These are phyloP conservation scores for Geotrichum histeridarum DNA, from an alignment of 1,139 yeast species.

Conservation along the genomic window DNA sequence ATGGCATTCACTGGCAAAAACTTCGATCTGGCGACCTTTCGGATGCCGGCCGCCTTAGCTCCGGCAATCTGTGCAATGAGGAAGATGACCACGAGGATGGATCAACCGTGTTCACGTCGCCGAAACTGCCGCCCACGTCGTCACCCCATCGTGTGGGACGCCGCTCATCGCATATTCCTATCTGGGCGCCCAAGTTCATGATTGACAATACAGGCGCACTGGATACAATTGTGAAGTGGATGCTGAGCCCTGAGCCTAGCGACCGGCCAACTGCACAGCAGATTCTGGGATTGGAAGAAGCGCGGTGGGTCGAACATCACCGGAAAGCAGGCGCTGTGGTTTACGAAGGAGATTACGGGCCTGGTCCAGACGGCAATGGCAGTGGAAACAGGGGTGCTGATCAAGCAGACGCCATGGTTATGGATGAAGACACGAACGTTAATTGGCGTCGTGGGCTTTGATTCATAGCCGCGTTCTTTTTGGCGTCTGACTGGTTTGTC, in stretches of 20 bases:
- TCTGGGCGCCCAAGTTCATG: conserved; percentile 83
- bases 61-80: conserved; percentile 46
- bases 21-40: conserved; percentile 90
- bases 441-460: conserved; percentile 25
- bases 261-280: conserved; percentile 74
- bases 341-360: conserved; percentile 95
- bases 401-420: conserved; percentile 21
- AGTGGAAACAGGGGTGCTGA: background rate
- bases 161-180: conserved; percentile 42
- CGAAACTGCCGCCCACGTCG: conserved; percentile 2
- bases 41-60: conserved; percentile 86
- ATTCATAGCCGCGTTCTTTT: background rate
- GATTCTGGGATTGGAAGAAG: conserved; percentile 64
- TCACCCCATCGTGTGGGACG: conserved; percentile 1
- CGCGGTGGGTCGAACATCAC: conserved; percentile 70
- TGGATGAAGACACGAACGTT: conserved; percentile 28
- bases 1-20: conserved; percentile 96
- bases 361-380: conserved; percentile 44
- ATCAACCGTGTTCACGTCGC: conserved; percentile 2
- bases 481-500: background rate
- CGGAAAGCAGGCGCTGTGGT: conserved; percentile 93
- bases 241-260: conserved; percentile 84
- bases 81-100: conserved; percentile 6
- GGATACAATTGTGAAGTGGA: conserved; percentile 77
- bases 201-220: conserved; percentile 67